Conservation (phyloP, 2,329 filamentous ascomycete genomes). For the Aspergillaceae sp. region DNA sequence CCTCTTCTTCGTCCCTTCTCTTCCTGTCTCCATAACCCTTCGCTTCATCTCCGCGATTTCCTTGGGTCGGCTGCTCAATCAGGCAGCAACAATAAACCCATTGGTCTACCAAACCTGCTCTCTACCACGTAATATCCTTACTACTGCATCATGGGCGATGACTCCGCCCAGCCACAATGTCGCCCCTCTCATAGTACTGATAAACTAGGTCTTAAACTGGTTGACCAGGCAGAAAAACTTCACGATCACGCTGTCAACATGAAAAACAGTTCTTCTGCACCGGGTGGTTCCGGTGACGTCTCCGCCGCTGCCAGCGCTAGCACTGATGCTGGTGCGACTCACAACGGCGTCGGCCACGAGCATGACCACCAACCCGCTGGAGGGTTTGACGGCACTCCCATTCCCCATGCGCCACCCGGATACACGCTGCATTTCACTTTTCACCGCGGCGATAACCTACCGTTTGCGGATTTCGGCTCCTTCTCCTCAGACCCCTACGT, state of each 20-base stretch:
- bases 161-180: slow-evolving; percentile 11
- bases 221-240: slow-evolving; percentile 31
- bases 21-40: neutral
- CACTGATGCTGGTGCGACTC: neutral
- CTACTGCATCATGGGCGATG: slow-evolving; percentile 5
- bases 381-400: slow-evolving; percentile 69
- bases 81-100: slow-evolving; percentile 2
- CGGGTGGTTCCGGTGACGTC: neutral
- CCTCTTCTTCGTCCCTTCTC: neutral
- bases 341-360: neutral
- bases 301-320: neutral
- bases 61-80: neutral
- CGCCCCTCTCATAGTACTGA: slow-evolving; percentile 19
- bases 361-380: slow-evolving; percentile 50
- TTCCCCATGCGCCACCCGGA: slow-evolving; percentile 65
- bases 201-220: slow-evolving; percentile 30
- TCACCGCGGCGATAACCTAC: slow-evolving; percentile 70
- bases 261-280: slow-evolving; percentile 8
- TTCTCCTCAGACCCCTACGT: slow-evolving; percentile 79
- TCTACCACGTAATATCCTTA: no score
- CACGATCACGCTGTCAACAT: slow-evolving; percentile 26
- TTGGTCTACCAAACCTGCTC: no score
- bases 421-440: slow-evolving; percentile 83
- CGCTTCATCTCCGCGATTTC: neutral
- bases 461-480: slow-evolving; percentile 68